Percentiles rank a stretch among this genome's conserved stretches.
Conservation (phyloP, 805 yeast genomes). For the Clavispora vitiphila region DNA sequence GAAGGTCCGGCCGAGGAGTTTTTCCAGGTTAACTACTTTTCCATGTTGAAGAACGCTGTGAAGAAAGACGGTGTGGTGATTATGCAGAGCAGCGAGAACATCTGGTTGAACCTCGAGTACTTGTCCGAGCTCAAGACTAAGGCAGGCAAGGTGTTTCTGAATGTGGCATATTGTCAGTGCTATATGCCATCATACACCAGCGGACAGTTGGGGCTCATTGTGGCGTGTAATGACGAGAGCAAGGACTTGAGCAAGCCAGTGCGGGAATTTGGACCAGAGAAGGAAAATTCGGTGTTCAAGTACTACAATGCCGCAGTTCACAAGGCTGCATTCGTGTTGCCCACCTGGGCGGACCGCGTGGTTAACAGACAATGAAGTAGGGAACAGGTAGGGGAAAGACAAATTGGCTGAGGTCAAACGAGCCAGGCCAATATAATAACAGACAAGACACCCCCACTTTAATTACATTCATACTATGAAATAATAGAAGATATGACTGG, state of each 20-base stretch:
- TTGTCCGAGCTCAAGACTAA: constrained; percentile 43
- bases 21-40: constrained; percentile 73
- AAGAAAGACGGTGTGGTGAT: constrained; percentile 64
- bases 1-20: constrained; percentile 94
- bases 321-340: constrained; percentile 68
- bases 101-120: constrained; percentile 64
- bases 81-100: constrained; percentile 72
- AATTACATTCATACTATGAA: too few relatives aligned
- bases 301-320: constrained; percentile 70
- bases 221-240: constrained; percentile 55
- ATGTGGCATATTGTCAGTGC: constrained; percentile 66
- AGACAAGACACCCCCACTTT: too few relatives aligned
- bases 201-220: constrained; percentile 78
- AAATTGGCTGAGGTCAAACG: too few relatives aligned
- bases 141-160: constrained; percentile 52
- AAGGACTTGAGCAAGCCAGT: constrained; percentile 47
- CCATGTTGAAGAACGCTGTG: constrained; percentile 59
- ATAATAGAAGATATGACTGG: too few relatives aligned
- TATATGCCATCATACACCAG: constrained; percentile 86
- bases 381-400: background rate
- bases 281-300: constrained; percentile 47
- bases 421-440: too few relatives aligned
- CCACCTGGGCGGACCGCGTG: constrained; percentile 64
- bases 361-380: constrained; percentile 9
- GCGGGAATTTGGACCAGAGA: constrained; percentile 38